Base-by-base conservation (phyloP, 139 green algal species). In the Edaphochlamys debaryana region DNA sequence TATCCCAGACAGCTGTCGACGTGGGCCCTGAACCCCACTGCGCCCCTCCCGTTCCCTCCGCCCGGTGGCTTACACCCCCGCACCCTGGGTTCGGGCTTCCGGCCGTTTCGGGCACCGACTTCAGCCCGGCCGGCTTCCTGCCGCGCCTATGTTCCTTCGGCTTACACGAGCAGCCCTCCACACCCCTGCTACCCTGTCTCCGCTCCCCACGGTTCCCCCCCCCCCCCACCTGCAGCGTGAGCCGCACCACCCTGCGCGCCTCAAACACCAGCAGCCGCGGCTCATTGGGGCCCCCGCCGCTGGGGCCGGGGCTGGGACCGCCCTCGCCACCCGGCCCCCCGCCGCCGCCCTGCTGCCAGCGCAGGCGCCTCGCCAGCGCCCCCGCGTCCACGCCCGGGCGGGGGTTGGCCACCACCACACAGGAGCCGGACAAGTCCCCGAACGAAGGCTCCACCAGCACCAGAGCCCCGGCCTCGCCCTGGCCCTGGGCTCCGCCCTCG, bases 391-490 rank as follows among this genome's bases (percentile, higher is more conserved):
- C 3, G 23, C 30, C 69, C 27, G 29, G 27, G 6, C 11, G 3
- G 15, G 69, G 69, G 13, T 25, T 19, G 15, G 40, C 69, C 42
- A 62, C 11, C 41, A 76, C 29, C 42, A 76, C 69, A 42, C 69
- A 62, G 30, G 69, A 62, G 38, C 69, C 69, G 34, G 15, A 36
- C 42, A 42, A 76, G 11, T 60, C 69, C 4, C 69, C 69, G 42
- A 60, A 62, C 5, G 69, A 76, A 0, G 69, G 69, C 69, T 76
- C 69, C 42, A 76, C 69, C 42, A 76, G 29, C 30, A 25, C 17
- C 9, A 76, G 45, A 13, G 11, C 5, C 3, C 48, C 67, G 7
- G 40, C 67, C 7, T 45, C 64, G 34, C 25, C 62, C 30, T 30
- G 9, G 62, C 62, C n/a, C 7, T 41, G 9, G 30, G 30, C n/a